Base-by-base conservation (phyloP, 371 early-diverging fungal species). In the Smittium culicis region DNA sequence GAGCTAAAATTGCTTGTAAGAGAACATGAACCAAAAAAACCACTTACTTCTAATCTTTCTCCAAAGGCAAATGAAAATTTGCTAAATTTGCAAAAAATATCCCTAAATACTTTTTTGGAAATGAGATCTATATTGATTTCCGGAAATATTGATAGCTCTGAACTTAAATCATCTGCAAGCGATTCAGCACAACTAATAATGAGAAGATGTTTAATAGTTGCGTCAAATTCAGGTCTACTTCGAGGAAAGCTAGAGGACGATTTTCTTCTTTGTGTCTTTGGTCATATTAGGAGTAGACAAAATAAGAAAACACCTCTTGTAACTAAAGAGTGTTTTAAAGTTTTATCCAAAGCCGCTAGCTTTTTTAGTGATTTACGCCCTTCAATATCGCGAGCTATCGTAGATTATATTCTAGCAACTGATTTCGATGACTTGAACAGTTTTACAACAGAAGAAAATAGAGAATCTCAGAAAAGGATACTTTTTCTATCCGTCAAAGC, bases 311-410 rank as follows among this genome's bases (percentile, higher is more conserved):
- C 76, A 61, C 35, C 71, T 20, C 34, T 55, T n/a, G 66, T 77
- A 0, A 76, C 76, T 1, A 67, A 65, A 24, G 70, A 61, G 30
- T 67, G 75, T 54, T 71, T 76, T 61, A 70, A 77, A 35, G 77
- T 76, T 31, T 67, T 76, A 31, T 65, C 35, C 11, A 64, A 65
- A 20, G 34, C 67, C 2, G 67, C 77, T 1, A 65, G 66, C 2
- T 77, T 71, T 55, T 76, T 76, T 45, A 30, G 66, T 20, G 45
- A 34, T 30, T 73, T 70, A 35, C 62, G 76, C 31, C 59, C 58
- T 31, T 58, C 68, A 31, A 64, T 64, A 17, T n/a, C 61, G 0
- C 11, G 63, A 0, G 75, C 68, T 0, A 54, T 55, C 14, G 63
- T 63, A 3, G 56, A 60, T 31, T 76, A 72, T 66, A 57, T 77